These are phyloP conservation scores for Blastocystis sp. DNA, from an alignment of 352 stramenopile genomes.

Conservation along the genomic window DNA sequence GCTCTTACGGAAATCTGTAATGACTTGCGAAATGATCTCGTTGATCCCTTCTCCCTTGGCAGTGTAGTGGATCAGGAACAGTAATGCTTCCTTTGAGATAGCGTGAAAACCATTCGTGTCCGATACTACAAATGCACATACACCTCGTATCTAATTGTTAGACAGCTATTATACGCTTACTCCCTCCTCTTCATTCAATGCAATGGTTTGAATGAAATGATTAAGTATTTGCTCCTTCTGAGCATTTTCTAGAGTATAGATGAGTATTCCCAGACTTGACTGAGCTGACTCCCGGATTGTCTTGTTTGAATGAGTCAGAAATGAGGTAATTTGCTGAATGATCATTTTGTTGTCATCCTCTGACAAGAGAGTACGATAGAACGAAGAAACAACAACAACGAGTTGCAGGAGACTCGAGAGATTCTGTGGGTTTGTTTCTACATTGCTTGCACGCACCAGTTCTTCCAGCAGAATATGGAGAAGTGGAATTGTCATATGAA, in stretches of 20 bases:
- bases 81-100: conserved; percentile 1
- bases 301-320: background rate
- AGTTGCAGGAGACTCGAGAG: background rate
- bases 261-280: background rate
- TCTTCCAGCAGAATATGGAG: background rate
- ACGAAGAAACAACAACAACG: background rate
- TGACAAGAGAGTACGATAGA: background rate
- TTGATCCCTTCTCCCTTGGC: background rate
- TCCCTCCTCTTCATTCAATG: background rate
- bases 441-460: background rate
- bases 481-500: background rate
- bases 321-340: background rate
- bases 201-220: background rate
- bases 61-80: background rate
- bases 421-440: background rate
- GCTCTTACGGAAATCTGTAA: background rate
- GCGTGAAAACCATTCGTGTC: background rate
- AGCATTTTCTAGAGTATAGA: background rate
- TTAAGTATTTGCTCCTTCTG: background rate
- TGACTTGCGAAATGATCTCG: background rate
- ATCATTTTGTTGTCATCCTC: background rate
- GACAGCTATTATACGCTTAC: background rate
- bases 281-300: background rate
- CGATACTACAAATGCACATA: background rate
- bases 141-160: background rate